These are phyloP conservation scores for Dacryopinax spathularia DNA, from an alignment of 768 basidiomycete genomes.

Conservation along the genomic window DNA sequence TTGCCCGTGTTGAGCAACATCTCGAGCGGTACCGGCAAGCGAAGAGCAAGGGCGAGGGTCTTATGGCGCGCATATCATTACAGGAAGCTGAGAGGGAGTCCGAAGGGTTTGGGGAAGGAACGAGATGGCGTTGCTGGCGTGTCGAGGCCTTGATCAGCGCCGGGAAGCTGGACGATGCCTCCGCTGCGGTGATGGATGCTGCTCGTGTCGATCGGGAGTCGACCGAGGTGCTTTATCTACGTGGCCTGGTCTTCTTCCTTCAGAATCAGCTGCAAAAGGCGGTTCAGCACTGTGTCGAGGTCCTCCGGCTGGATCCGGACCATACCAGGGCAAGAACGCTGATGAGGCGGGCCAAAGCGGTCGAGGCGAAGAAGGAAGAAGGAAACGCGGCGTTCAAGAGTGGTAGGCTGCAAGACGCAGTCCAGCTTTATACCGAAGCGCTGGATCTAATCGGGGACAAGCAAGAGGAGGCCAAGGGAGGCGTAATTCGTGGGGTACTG, in stretches of 20 bases:
- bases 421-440: constrained; percentile 54
- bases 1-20: constrained; percentile 48
- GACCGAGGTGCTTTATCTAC: constrained; percentile 62
- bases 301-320: constrained; percentile 65
- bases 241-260: constrained; percentile 68
- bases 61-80: constrained; percentile 58
- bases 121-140: constrained; percentile 67
- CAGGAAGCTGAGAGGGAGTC: constrained; percentile 46
- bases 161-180: constrained; percentile 60
- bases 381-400: constrained; percentile 65
- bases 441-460: constrained; percentile 45
- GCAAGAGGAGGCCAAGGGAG: constrained; percentile 63
- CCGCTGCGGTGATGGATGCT: constrained; percentile 64
- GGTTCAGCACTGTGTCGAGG: constrained; percentile 52
- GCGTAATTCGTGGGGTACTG: constrained; percentile 64
- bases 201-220: constrained; percentile 57
- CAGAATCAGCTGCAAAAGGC: constrained; percentile 55
- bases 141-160: constrained; percentile 63
- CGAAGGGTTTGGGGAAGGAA: constrained; percentile 63
- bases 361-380: constrained; percentile 73
- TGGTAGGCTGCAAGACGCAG: constrained; percentile 44
- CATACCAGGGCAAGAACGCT: constrained; percentile 54
- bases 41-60: constrained; percentile 52
- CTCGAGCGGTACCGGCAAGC: constrained; percentile 49
- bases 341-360: constrained; percentile 65